Percentiles rank a stretch among this genome's conserved stretches.
Evolutionary conservation across 1,284 basidiomycete genomes (phyloP).

Genomic region (Leccinum solheimii): DNA sequence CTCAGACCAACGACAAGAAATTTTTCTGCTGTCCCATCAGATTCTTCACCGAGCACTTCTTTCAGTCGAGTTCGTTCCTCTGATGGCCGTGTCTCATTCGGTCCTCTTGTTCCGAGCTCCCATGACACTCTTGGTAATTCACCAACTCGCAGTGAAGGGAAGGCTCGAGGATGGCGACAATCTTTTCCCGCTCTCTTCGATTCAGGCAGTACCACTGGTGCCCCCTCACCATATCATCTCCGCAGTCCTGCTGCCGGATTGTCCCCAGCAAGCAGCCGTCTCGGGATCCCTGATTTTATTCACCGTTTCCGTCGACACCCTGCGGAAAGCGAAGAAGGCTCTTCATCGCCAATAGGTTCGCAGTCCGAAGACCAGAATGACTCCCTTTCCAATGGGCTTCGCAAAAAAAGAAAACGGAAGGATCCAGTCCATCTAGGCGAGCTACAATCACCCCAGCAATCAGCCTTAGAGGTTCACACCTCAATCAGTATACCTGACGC

Average conservation of each 20-base stretch:
- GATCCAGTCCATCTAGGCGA: conserved; percentile 6
- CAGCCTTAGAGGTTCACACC: conserved; percentile 11
- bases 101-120: conserved; percentile 42
- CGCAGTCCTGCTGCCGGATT: conserved; percentile 31
- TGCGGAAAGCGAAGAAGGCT: conserved; percentile 47
- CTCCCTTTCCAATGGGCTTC: conserved; percentile 28
- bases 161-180: conserved; percentile 38
- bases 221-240: conserved; percentile 38
- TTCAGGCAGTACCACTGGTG: conserved; percentile 34
- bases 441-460: conserved; percentile 18
- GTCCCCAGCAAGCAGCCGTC: conserved; percentile 46
- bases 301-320: conserved; percentile 39
- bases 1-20: conserved; percentile 19
- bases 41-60: conserved; percentile 44
- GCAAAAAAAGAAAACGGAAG: conserved; percentile 8
- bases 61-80: conserved; percentile 42
- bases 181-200: conserved; percentile 34
- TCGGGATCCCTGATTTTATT: conserved; percentile 41
- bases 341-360: conserved; percentile 48
- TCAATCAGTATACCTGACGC: conserved; percentile 6
- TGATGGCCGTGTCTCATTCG: conserved; percentile 52
- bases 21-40: conserved; percentile 32
- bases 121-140: conserved; percentile 45
- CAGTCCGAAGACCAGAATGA: conserved; percentile 46
- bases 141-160: conserved; percentile 48